These are phyloP conservation scores for Wickerhamiella kurtzmanii DNA, from an alignment of 805 yeast species.

Conservation along the genomic window DNA sequence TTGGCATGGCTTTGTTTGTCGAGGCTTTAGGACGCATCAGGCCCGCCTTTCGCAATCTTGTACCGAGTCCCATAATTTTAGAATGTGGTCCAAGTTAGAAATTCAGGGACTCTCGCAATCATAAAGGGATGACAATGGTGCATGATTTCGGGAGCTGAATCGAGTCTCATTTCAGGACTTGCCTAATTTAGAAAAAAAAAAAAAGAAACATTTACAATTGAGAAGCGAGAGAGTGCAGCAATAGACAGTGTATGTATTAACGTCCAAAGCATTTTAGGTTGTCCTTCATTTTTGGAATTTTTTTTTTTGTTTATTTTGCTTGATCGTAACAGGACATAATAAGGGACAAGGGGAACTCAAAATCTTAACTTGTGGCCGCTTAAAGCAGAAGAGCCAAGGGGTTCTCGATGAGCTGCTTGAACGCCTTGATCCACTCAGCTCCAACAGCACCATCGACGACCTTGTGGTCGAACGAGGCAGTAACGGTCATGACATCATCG, in stretches of 20 bases:
- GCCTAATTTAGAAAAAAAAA: not conserved
- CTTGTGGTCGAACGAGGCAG: constrained; percentile 98
- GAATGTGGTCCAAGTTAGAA: no score
- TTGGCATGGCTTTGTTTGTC: not conserved
- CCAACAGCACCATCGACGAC: constrained; percentile 95
- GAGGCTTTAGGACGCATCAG: not conserved
- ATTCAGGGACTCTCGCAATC: no score
- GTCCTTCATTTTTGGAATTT: not conserved
- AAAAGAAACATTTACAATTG: not conserved
- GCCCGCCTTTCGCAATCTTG: not conserved
- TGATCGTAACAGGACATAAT: no score
- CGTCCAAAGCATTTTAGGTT: no score
- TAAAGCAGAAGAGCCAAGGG: constrained; percentile 87
- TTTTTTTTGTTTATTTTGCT: no score
- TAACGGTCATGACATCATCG: constrained; percentile 79
- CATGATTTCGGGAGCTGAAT: not conserved
- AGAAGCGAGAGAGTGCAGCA: not conserved
- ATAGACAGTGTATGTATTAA: not conserved
- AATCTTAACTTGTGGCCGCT: constrained; percentile 8
- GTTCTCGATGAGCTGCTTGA: constrained; percentile 84
- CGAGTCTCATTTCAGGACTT: not conserved
- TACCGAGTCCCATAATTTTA: not conserved
- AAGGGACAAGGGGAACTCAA: no score
- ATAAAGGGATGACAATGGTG: no score
- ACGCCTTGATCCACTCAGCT: constrained; percentile 89